Base-by-base conservation (phyloP, 371 early-diverging fungal species). In the Mortierella sp. region DNA sequence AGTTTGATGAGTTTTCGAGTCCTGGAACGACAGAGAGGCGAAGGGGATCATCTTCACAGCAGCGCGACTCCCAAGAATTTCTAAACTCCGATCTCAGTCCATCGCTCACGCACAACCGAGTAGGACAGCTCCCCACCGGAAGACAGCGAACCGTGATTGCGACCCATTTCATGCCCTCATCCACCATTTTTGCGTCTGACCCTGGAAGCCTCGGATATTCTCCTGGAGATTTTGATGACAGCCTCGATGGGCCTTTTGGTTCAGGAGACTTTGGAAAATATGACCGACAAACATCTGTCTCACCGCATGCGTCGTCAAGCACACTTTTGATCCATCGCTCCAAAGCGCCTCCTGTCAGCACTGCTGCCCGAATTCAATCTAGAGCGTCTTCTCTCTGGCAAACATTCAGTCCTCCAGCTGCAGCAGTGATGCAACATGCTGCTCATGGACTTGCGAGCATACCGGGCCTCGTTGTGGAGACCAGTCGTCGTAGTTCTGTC, bases 261-360 rank as follows among this genome's bases (percentile, higher is more conserved):
- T 7, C 64, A 12, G 65, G 61, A 18, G 53, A 64, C 21, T 57
- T 30, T n/a, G 25, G 28, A 7, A 43, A 57, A 30, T 48, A 64
- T 25, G 76, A 76, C 23, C 37, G 37, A 37, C 37, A 5, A 37
- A 5, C 37, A 37, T 37, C 37, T 9, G 25, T 61, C 26, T 51
- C 64, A 1, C 61, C 75, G 1, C 70, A 69, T 11, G 25, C 60
- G 7, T n/a, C 75, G 0, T 68, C 77, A 7, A 73, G 70, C 48
- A 59, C 68, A 1, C n/a, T 79, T 25, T 37, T 79, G 37, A 72
- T 73, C 47, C 64, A 79, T 46, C 80, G 80, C 12, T 69, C 80
- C 52, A 79, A 79, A 51, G 80, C 73, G 14, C 80, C 80, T 11
- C 80, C 80, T 18, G 80, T 79, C 44, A 73, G 73, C 55, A 73